Evolutionary conservation across 352 stramenopile species (phyloP).

Genomic region (Phytophthora ohioensis): DNA sequence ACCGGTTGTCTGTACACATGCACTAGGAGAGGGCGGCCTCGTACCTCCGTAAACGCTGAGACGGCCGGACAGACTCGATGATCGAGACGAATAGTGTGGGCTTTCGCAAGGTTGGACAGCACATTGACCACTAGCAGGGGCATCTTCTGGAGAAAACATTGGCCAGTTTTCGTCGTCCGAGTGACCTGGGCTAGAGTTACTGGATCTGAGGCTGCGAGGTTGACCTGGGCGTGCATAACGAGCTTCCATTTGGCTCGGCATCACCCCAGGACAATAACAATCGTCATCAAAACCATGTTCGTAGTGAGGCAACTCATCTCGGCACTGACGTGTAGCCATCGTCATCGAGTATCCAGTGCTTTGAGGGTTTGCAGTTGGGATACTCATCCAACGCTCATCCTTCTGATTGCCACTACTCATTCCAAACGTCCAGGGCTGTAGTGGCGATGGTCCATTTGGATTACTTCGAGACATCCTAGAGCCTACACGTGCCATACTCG

Average conservation of each 20-base stretch:
- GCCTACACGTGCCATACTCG: conserved; percentile 47
- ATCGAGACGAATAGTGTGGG: conserved; percentile 74
- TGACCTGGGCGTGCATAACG: conserved; percentile 11
- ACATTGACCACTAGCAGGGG: conserved; percentile 22
- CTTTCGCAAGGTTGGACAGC: conserved; percentile 51
- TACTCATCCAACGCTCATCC: conserved; percentile 18
- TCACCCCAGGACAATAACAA: conserved; percentile 43
- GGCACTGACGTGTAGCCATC: conserved; percentile 42
- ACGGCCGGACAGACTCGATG: conserved; percentile 62
- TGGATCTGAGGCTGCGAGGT: conserved; percentile 32
- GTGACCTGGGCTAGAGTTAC: conserved; percentile 40
- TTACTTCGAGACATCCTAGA: conserved; percentile 27
- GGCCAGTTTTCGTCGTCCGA: conserved; percentile 45
- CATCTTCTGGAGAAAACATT: conserved; percentile 30
- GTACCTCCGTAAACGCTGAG: conserved; percentile 65
- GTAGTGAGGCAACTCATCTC: conserved; percentile 36
- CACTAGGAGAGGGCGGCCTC: conserved; percentile 22
- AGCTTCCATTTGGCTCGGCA: conserved; percentile 22
- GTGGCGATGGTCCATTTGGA: conserved; percentile 17
- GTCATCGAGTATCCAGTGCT: conserved; percentile 41
- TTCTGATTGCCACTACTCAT: conserved; percentile 25
- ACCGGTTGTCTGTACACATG: conserved; percentile 27
- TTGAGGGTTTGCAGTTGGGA: conserved; percentile 15
- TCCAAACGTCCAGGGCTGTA: conserved; percentile 10
- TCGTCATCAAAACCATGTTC: conserved; percentile 47